Evolutionary conservation across 164 flowering plant genomes (phyloP).

Genomic region (Tinospora cordifolia): DNA sequence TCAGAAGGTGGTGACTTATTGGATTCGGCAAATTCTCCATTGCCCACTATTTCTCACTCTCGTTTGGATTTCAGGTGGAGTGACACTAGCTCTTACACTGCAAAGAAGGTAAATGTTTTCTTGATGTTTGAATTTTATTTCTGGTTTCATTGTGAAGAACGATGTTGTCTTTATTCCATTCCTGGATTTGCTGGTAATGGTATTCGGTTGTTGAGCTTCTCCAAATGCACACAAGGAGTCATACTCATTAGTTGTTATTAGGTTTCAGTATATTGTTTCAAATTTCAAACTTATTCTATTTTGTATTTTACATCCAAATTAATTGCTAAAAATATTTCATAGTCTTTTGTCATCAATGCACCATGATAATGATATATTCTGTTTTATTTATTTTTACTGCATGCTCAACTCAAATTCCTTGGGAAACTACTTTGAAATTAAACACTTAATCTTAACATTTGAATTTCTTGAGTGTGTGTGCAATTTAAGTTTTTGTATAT

Average conservation of each 20-base stretch:
- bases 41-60: constrained; percentile 30
- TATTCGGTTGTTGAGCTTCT: too few species aligned
- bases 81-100: constrained; percentile 56
- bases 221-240: too few species aligned
- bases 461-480: too few species aligned
- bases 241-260: too few species aligned
- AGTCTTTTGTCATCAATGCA: background rate
- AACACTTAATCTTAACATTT: too few species aligned
- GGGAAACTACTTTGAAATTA: too few species aligned
- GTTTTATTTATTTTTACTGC: too few species aligned
- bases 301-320: background rate
- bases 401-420: too few species aligned
- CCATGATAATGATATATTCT: too few species aligned
- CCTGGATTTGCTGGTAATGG: too few species aligned
- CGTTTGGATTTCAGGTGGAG: constrained; percentile 52
- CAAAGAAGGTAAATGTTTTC: constrained; percentile 58
- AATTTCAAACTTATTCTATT: background rate
- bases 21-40: constrained; percentile 25
- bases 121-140: background rate
- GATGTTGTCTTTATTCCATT: background rate
- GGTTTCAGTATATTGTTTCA: background rate
- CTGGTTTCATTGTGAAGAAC: background rate
- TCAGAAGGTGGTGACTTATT: constrained; percentile 29
- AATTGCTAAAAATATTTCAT: background rate
- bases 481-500: too few species aligned